Percentiles rank a stretch among this genome's conserved stretches.
phyloP scores from a whole-genome alignment of 2,329 filamentous ascomycete genomes.

The Diplodia corticola region DNA sequence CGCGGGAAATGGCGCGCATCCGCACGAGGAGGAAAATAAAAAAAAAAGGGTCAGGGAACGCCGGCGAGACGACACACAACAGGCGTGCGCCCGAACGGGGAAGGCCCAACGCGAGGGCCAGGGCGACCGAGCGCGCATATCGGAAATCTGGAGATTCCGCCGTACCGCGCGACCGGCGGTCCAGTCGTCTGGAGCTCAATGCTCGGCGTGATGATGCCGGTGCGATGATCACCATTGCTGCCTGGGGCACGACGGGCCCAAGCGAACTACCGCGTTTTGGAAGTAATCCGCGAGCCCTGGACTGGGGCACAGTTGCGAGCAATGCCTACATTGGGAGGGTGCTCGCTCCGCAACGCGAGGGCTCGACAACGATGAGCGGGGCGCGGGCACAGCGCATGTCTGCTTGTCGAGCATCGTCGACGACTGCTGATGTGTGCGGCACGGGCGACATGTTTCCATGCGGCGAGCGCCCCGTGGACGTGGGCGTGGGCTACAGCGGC shows the following conservation, averaged over 20 bases:
- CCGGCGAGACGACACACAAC: neutral
- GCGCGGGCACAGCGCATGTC: neutral
- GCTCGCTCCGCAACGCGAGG: neutral
- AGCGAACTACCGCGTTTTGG: conserved; percentile 3
- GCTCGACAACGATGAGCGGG: neutral
- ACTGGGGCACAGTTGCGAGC: neutral
- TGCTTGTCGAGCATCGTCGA: neutral
- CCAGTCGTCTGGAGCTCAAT: conserved; percentile 4
- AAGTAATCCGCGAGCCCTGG: conserved; percentile 6
- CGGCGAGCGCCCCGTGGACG: conserved; percentile 7
- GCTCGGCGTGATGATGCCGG: conserved; percentile 12
- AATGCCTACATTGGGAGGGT: neutral
- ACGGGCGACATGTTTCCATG: conserved; percentile 10
- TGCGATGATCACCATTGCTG: conserved; percentile 16
- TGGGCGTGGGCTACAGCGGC: conserved; percentile 14
- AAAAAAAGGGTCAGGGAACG: neutral
- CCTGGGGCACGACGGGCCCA: conserved; percentile 14
- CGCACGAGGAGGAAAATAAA: neutral
- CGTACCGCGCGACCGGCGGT: conserved; percentile 3
- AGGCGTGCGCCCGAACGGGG: neutral
- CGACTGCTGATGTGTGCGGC: conserved; percentile 2
- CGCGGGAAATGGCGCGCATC: neutral
- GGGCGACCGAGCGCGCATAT: neutral
- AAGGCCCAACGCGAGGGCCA: neutral
- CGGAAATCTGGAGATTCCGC: conserved; percentile 19